phyloP scores from a whole-genome alignment of 2,329 filamentous ascomycete species.

The Leptographium lundbergii region DNA sequence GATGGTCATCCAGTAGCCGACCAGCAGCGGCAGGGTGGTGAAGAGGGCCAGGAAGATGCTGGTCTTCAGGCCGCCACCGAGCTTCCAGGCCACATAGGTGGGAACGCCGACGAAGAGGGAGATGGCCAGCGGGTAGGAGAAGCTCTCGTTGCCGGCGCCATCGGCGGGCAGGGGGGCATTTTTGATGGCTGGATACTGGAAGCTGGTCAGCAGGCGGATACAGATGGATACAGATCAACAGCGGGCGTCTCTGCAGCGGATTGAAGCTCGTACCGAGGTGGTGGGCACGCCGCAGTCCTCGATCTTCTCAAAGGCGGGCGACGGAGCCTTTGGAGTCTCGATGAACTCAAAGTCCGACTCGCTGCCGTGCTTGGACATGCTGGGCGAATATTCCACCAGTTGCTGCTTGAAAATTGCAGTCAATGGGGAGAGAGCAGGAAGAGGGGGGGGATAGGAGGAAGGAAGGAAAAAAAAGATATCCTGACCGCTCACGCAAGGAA shows the following conservation, averaged over 20 bases:
- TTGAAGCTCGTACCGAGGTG: constrained; percentile 30
- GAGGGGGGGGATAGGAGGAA: not conserved
- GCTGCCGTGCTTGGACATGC: constrained; percentile 37
- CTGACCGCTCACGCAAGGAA: not conserved
- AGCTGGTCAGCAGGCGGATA: not conserved
- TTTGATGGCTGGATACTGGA: constrained; percentile 74
- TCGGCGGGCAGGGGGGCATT: constrained; percentile 92
- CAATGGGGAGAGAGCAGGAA: no score
- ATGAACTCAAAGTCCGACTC: constrained; percentile 53
- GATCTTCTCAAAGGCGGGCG: constrained; percentile 35
- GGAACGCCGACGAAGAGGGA: constrained; percentile 59
- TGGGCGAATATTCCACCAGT: constrained; percentile 15
- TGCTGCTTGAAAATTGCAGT: not conserved
- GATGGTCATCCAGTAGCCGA: constrained; percentile 66
- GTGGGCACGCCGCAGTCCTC: constrained; percentile 43
- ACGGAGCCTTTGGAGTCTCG: constrained; percentile 39
- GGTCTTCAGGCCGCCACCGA: constrained; percentile 78
- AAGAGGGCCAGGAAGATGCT: constrained; percentile 76
- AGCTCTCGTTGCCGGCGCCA: constrained; percentile 68
- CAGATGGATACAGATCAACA: not conserved
- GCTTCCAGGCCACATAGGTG: constrained; percentile 67
- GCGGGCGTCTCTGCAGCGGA: no score
- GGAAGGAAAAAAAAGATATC: not conserved
- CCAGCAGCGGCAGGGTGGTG: constrained; percentile 66
- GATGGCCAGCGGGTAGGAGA: constrained; percentile 72